Percentiles rank a stretch among this genome's conserved stretches.
These are phyloP conservation scores for Leccinum sublutescens DNA, from an alignment of 768 basidiomycete genomes.

Conservation along the genomic window DNA sequence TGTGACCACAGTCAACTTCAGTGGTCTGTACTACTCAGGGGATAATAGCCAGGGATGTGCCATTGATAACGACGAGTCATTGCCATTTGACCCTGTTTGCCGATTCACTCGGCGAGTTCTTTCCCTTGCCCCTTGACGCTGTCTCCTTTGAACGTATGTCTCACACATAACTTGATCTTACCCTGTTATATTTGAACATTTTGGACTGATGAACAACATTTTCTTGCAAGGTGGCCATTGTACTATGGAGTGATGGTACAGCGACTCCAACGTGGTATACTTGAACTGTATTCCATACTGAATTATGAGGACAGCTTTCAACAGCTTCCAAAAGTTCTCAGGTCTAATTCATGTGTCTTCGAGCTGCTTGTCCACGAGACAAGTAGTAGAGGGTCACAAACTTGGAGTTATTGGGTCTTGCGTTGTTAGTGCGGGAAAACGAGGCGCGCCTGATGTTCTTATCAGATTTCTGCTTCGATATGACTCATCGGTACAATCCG, in stretches of 20 bases:
- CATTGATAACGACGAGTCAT: background rate
- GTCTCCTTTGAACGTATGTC: background rate
- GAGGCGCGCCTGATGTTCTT: constrained; percentile 69
- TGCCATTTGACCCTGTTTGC: background rate
- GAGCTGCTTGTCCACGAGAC: constrained; percentile 91
- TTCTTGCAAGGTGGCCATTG: background rate
- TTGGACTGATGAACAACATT: background rate
- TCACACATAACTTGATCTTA: background rate
- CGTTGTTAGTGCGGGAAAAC: background rate
- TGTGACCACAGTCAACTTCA: constrained; percentile 15
- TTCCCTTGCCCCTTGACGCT: background rate
- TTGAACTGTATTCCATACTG: background rate
- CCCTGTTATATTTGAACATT: background rate
- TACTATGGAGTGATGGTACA: background rate
- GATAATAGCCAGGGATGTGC: background rate
- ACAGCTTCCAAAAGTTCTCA: constrained; percentile 91
- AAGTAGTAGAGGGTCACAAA: background rate
- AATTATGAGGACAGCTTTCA: constrained; percentile 61
- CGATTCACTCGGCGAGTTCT: background rate
- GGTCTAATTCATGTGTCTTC: constrained; percentile 97
- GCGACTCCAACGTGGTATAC: background rate
- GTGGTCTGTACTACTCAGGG: background rate
- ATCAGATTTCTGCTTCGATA: constrained; percentile 64
- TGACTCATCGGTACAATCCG: constrained; percentile 42
- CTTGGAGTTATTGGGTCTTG: background rate